phyloP scores from a whole-genome alignment of 495 filamentous ascomycete species.

The Neurospora sp. region DNA sequence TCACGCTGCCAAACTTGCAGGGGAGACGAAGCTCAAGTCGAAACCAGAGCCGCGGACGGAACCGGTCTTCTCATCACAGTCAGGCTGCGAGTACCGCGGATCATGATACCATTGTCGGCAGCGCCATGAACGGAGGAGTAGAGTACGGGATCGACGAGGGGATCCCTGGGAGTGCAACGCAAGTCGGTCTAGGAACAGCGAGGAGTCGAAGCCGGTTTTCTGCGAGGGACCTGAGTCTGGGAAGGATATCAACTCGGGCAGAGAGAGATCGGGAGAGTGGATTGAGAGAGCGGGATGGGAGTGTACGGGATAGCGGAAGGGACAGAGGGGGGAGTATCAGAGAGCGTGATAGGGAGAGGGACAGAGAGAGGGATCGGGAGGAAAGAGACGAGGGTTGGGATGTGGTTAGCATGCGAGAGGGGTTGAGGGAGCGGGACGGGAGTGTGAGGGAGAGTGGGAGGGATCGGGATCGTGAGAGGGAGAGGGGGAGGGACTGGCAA shows the following conservation, averaged over 20 bases:
- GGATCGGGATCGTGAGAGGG: not conserved
- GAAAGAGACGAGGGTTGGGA: not conserved
- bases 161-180: not conserved
- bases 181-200: not conserved
- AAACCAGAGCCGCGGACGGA: not conserved
- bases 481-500: not conserved
- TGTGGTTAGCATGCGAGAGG: not conserved
- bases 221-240: not conserved
- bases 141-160: not conserved
- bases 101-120: not conserved
- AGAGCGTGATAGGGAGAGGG: not conserved
- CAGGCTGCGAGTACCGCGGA: not conserved
- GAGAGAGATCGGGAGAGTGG: not conserved
- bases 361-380: not conserved
- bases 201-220: not conserved
- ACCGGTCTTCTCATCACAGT: not conserved
- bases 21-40: not conserved
- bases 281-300: not conserved
- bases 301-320: not conserved
- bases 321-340: not conserved
- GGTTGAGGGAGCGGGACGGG: not conserved
- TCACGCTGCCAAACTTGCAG: conserved; percentile 21
- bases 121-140: not conserved
- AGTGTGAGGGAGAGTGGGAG: not conserved
- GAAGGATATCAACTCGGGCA: not conserved